A percentile compares a stretch with the other conserved stretches of the same genome.
Conservation (phyloP, 345 rosid species). For the Syzygium oleosum region DNA sequence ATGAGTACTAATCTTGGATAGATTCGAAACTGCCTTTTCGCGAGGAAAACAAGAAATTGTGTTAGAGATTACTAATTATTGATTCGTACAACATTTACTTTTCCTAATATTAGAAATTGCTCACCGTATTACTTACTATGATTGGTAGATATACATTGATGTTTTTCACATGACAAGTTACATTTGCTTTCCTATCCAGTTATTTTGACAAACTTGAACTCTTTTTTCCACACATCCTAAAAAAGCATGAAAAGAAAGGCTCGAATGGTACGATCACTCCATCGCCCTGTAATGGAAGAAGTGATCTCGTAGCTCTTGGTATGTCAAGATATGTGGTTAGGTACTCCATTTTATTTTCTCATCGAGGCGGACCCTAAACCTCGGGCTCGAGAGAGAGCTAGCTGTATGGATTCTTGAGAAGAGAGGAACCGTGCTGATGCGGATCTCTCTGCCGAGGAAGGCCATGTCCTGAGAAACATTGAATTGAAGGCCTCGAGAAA, state of each 20-base stretch:
- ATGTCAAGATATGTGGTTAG: rapidly evolving
- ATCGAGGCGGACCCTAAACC: background rate
- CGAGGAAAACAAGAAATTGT: background rate
- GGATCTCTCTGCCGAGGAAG: background rate
- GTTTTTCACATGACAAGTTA: background rate
- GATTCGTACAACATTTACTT: background rate
- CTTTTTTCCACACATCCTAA: rapidly evolving
- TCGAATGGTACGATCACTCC: background rate
- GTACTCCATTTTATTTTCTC: background rate
- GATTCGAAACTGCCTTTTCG: background rate
- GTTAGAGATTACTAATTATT: background rate
- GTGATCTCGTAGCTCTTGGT: background rate
- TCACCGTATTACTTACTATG: background rate
- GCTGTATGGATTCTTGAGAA: background rate
- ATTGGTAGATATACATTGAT: background rate
- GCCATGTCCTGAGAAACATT: background rate
- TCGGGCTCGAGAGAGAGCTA: background rate
- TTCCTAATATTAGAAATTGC: background rate
- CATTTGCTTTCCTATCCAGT: rapidly evolving
- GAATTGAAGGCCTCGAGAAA: background rate
- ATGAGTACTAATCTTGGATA: background rate
- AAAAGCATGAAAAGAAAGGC: background rate
- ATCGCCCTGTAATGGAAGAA: rapidly evolving
- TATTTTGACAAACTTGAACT: background rate
- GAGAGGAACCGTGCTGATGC: background rate